A percentile compares a stretch with the other conserved stretches of the same genome.
Evolutionary conservation across 768 basidiomycete species (phyloP).

Genomic region (Filobasidium floriforme): DNA sequence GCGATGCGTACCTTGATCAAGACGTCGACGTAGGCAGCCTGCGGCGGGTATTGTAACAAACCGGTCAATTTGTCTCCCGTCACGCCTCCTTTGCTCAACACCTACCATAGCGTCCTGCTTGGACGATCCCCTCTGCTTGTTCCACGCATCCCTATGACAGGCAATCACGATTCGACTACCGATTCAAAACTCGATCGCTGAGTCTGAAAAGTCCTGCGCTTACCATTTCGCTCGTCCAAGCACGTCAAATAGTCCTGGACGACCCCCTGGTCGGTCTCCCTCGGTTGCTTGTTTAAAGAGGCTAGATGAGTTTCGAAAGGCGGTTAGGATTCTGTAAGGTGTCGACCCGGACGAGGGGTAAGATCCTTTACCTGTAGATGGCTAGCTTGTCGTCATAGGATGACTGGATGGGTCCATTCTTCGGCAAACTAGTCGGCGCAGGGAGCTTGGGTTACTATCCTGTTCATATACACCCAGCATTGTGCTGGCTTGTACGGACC

Average conservation of each 20-base stretch:
- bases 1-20: constrained; percentile 58
- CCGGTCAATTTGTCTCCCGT: background rate
- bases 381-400: constrained; percentile 89
- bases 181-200: background rate
- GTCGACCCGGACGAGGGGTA: too few species aligned
- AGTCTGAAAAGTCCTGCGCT: constrained; percentile 35
- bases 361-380: constrained; percentile 67
- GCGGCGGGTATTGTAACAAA: background rate
- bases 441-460: background rate
- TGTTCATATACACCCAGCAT: background rate
- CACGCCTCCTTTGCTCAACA: background rate
- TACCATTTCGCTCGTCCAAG: constrained; percentile 84
- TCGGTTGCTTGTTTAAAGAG: constrained; percentile 62
- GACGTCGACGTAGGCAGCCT: constrained; percentile 81
- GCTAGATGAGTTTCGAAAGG: background rate
- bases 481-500: constrained; percentile 26
- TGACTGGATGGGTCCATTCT: constrained; percentile 90
- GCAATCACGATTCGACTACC: background rate
- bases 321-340: too few species aligned
- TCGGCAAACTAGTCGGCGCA: constrained; percentile 57
- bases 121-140: constrained; percentile 77
- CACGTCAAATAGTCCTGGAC: constrained; percentile 86
- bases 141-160: constrained; percentile 80
- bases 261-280: constrained; percentile 69
- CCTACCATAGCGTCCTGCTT: constrained; percentile 59